These are phyloP conservation scores for Phytophthora capsici DNA, from an alignment of 352 stramenopile species.

Conservation along the genomic window DNA sequence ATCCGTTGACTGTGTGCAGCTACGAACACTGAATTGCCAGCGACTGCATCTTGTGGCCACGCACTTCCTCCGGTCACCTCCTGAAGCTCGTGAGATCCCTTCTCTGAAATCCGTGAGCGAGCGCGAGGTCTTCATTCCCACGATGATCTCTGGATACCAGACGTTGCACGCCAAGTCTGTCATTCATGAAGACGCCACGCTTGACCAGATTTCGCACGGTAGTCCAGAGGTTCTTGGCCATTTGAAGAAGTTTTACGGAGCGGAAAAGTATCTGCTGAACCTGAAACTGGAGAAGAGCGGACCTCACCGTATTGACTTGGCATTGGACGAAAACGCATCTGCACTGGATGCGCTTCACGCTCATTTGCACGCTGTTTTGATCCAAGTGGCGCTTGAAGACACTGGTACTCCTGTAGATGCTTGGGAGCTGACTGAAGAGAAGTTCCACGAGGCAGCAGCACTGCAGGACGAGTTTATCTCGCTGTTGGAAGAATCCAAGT, in stretches of 20 bases:
- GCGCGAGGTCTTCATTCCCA: slow-evolving; percentile 66
- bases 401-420: slow-evolving; percentile 4
- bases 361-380: slow-evolving; percentile 62
- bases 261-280: slow-evolving; percentile 69
- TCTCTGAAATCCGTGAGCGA: slow-evolving; percentile 42
- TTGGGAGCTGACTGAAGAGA: slow-evolving; percentile 33
- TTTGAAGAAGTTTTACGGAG: slow-evolving; percentile 50
- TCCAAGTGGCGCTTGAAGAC: slow-evolving; percentile 53
- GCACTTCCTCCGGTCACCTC: slow-evolving; percentile 43
- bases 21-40: slow-evolving; percentile 76
- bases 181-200: slow-evolving; percentile 55
- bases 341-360: slow-evolving; percentile 47
- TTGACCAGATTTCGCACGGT: slow-evolving; percentile 47
- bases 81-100: slow-evolving; percentile 21
- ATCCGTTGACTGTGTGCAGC: slow-evolving; percentile 59
- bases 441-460: slow-evolving; percentile 40
- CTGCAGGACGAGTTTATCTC: slow-evolving; percentile 46
- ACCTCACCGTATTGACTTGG: slow-evolving; percentile 50
- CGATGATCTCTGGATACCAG: slow-evolving; percentile 55
- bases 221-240: slow-evolving; percentile 46
- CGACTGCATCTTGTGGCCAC: slow-evolving; percentile 61
- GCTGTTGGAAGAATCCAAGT: slow-evolving; percentile 48
- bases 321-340: slow-evolving; percentile 54
- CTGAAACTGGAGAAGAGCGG: slow-evolving; percentile 24
- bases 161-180: slow-evolving; percentile 56